A percentile compares a stretch with the other conserved stretches of the same genome.
These are phyloP conservation scores for Exsudoporus frostii DNA, from an alignment of 768 basidiomycete species.

Conservation along the genomic window DNA sequence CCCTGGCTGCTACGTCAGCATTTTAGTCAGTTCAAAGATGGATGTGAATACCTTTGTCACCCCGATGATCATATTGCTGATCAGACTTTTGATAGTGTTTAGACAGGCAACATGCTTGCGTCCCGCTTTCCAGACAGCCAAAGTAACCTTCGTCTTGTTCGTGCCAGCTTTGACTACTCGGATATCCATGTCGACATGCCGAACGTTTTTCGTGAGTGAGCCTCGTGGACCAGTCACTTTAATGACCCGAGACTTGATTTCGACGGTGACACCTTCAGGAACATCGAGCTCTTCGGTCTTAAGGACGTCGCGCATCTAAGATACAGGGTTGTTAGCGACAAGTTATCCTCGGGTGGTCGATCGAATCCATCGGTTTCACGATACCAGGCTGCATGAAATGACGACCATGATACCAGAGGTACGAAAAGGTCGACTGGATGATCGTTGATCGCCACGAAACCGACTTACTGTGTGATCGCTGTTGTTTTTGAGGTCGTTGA, in stretches of 20 bases:
- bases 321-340: slow-evolving; percentile 23
- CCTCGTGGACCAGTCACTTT: slow-evolving; percentile 92
- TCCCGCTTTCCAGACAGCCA: slow-evolving; percentile 97
- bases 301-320: slow-evolving; percentile 88
- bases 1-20: slow-evolving; percentile 50
- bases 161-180: slow-evolving; percentile 71
- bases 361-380: slow-evolving; percentile 38
- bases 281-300: slow-evolving; percentile 91
- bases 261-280: slow-evolving; percentile 80
- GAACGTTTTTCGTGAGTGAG: slow-evolving; percentile 86
- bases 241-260: slow-evolving; percentile 89
- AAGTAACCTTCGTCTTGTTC: slow-evolving; percentile 67
- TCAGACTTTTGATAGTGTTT: slow-evolving; percentile 90
- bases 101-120: slow-evolving; percentile 99
- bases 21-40: neutral
- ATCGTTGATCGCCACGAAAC: neutral
- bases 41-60: slow-evolving; percentile 74
- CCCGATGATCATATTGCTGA: slow-evolving; percentile 96
- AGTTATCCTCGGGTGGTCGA: slow-evolving; percentile 29
- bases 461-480: slow-evolving; percentile 28
- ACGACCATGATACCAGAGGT: neutral
- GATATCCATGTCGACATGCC: slow-evolving; percentile 94
- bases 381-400: neutral
- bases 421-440: neutral
- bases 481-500: slow-evolving; percentile 27